These are phyloP conservation scores for Zymoseptoria pseudotritici DNA, from an alignment of 2,329 filamentous ascomycete genomes.

Conservation along the genomic window DNA sequence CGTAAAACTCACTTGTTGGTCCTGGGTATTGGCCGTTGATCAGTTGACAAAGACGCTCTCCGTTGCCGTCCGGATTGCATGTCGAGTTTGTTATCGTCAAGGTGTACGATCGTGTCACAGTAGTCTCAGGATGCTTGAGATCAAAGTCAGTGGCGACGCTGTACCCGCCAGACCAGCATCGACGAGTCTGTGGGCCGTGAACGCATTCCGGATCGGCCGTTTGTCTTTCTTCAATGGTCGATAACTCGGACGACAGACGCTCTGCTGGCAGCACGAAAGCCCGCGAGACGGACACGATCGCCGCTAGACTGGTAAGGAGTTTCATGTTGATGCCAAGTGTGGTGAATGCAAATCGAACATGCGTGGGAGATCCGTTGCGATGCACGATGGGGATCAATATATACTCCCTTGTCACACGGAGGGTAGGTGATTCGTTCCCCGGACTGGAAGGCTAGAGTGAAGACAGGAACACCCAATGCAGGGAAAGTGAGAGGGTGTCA, in stretches of 20 bases:
- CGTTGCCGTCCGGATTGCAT: conserved; percentile 32
- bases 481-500: background rate
- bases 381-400: background rate
- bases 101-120: conserved; percentile 30
- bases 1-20: conserved; percentile 31
- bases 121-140: conserved; percentile 35
- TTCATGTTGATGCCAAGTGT: conserved; percentile 3
- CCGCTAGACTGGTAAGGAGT: conserved; percentile 3
- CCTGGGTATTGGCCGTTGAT: conserved; percentile 61
- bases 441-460: background rate
- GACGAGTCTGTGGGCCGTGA: conserved; percentile 33
- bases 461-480: background rate
- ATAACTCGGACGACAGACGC: conserved; percentile 23
- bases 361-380: background rate
- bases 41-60: conserved; percentile 32
- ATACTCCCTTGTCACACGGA: background rate
- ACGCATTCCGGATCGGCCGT: conserved; percentile 27
- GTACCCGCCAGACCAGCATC: conserved; percentile 38
- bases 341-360: background rate
- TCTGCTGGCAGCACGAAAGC: conserved; percentile 6
- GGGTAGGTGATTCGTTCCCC: background rate
- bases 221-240: conserved; percentile 10
- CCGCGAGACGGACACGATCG: conserved; percentile 3
- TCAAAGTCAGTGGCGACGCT: conserved; percentile 41
- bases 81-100: conserved; percentile 30